These are phyloP conservation scores for Coniochaeta sp. DNA, from an alignment of 2,329 filamentous ascomycete species.

Conservation along the genomic window DNA sequence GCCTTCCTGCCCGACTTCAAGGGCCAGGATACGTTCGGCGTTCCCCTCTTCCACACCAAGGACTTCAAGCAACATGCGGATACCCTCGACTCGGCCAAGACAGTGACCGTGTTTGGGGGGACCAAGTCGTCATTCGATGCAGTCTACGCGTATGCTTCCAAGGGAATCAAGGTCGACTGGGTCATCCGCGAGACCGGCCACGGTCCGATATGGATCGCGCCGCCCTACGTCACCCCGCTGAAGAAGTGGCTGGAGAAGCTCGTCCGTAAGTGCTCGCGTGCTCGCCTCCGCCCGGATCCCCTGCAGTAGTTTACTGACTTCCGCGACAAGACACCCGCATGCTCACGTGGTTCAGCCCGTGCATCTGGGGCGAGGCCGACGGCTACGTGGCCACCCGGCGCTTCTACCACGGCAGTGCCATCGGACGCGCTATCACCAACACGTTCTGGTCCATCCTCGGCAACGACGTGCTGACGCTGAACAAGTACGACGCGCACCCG, in stretches of 20 bases:
- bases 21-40: constrained; percentile 37
- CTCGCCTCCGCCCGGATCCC: too few species aligned
- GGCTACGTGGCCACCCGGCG: constrained; percentile 46
- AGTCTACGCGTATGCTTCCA: constrained; percentile 51
- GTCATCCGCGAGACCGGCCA: constrained; percentile 49
- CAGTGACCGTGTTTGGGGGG: constrained; percentile 50
- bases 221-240: constrained; percentile 58
- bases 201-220: constrained; percentile 52
- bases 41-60: constrained; percentile 41
- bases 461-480: constrained; percentile 45
- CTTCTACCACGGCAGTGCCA: constrained; percentile 49
- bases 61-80: constrained; percentile 34
- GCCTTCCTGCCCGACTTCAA: constrained; percentile 37
- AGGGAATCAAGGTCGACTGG: constrained; percentile 50
- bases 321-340: constrained; percentile 46
- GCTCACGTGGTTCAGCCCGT: constrained; percentile 68
- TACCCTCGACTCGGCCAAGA: constrained; percentile 32
- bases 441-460: constrained; percentile 51
- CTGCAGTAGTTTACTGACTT: not conserved
- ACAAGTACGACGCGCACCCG: constrained; percentile 46
- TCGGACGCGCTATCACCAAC: constrained; percentile 49
- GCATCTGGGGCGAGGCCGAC: constrained; percentile 60
- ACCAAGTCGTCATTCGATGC: constrained; percentile 61
- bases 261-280: constrained; percentile 42
- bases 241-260: constrained; percentile 63